phyloP scores from a whole-genome alignment of 805 yeast species.

The Hyphopichia homilentoma region DNA sequence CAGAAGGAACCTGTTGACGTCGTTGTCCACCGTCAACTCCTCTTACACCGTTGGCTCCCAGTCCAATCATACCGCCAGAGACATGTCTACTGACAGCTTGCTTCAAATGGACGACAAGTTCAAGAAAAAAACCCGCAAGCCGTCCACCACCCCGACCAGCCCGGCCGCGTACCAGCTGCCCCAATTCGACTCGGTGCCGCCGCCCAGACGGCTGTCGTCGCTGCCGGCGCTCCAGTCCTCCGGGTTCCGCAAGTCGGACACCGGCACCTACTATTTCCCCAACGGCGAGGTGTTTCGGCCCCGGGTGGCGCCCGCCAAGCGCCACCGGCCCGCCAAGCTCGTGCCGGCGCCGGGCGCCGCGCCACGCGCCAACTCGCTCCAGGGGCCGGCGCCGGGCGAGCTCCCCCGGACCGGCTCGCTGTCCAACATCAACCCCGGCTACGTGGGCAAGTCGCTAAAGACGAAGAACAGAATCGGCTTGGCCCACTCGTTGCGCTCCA shows the following conservation, averaged over 20 bases:
- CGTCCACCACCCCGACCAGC: slow-evolving; percentile 10
- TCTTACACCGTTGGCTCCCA: neutral
- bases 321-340: slow-evolving; percentile 34
- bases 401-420: slow-evolving; percentile 7
- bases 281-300: slow-evolving; percentile 55
- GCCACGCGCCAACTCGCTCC: neutral
- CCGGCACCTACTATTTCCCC: slow-evolving; percentile 41
- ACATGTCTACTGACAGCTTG: slow-evolving; percentile 37
- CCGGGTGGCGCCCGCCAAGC: slow-evolving; percentile 35
- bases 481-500: slow-evolving; percentile 19
- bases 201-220: slow-evolving; percentile 3
- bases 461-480: slow-evolving; percentile 17
- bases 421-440: slow-evolving; percentile 4
- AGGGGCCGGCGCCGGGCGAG: neutral
- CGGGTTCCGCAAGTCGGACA: slow-evolving; percentile 9
- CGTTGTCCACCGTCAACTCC: slow-evolving; percentile 18
- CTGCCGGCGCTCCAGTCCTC: slow-evolving; percentile 8
- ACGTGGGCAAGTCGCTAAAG: slow-evolving; percentile 10
- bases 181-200: slow-evolving; percentile 1
- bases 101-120: slow-evolving; percentile 37
- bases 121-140: slow-evolving; percentile 30
- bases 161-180: too few species aligned
- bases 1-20: slow-evolving; percentile 31
- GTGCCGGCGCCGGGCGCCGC: neutral
- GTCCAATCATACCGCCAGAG: slow-evolving; percentile 18